Evolutionary conservation across 495 filamentous ascomycete genomes (phyloP).

Genomic region (Penicillium bovifimosum): DNA sequence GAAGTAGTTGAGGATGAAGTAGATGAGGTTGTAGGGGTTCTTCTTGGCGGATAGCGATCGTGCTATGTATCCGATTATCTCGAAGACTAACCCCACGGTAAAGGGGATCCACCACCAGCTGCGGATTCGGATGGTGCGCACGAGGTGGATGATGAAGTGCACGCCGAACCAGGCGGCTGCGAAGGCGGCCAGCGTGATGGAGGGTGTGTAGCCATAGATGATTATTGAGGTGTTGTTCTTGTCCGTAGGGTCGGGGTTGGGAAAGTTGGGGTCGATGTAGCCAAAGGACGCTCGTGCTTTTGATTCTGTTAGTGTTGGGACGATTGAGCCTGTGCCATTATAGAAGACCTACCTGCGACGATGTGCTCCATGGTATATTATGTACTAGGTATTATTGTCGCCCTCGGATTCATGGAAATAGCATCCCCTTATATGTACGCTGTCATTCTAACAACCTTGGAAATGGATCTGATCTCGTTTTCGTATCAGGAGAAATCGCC

Average conservation of each 20-base stretch:
- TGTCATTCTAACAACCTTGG: not conserved
- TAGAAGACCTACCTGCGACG: not conserved
- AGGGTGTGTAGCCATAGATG: conserved; percentile 17
- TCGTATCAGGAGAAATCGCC: not conserved
- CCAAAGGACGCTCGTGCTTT: conserved; percentile 7
- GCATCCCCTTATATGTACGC: not conserved
- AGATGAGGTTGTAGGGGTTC: conserved; percentile 46
- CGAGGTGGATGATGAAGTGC: conserved; percentile 8
- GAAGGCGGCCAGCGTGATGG: conserved; percentile 10
- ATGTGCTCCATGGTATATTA: not conserved
- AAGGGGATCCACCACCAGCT: conserved; percentile 30
- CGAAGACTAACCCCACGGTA: conserved; percentile 46
- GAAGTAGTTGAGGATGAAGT: conserved; percentile 55
- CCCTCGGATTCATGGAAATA: not conserved
- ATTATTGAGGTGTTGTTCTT: conserved; percentile 9
- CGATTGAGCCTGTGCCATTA: not conserved
- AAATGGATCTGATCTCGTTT: not conserved
- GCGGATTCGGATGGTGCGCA: conserved; percentile 5
- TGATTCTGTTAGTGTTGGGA: not conserved
- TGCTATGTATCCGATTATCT: conserved; percentile 42
- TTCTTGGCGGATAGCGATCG: conserved; percentile 34
- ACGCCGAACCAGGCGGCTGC: conserved; percentile 14
- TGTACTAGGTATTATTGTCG: not conserved
- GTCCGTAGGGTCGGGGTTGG: conserved; percentile 4
- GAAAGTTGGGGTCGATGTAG: conserved; percentile 13